Percentiles rank a stretch among this genome's conserved stretches.
Conservation (phyloP, 2,329 filamentous ascomycete species). For the Paracoccidioides brasiliensis region DNA sequence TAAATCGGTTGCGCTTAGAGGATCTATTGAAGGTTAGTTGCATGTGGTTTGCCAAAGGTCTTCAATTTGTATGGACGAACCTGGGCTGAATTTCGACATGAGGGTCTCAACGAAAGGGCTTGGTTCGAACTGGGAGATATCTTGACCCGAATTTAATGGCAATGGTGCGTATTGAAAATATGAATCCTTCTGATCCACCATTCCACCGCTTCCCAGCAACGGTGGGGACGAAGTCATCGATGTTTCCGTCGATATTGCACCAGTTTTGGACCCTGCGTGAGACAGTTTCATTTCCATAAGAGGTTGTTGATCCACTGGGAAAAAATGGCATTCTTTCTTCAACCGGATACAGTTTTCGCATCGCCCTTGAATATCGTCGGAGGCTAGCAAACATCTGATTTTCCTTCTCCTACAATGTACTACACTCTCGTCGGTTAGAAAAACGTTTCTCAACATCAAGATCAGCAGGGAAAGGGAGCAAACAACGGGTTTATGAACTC, state of each 20-base stretch:
- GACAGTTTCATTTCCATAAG: conserved; percentile 35
- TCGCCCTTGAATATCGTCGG: conserved; percentile 58
- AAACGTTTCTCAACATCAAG: not conserved
- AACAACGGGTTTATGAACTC: not conserved
- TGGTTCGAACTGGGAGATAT: conserved; percentile 23
- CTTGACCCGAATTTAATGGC: conserved; percentile 21
- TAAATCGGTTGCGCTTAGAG: conserved; percentile 19
- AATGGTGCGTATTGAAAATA: conserved; percentile 27
- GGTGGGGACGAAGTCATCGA: conserved; percentile 39
- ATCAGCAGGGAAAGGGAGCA: not conserved
- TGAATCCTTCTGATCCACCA: conserved; percentile 23
- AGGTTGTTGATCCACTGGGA: conserved; percentile 68
- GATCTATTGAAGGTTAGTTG: conserved; percentile 16
- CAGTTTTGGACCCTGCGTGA: conserved; percentile 32
- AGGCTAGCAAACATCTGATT: conserved; percentile 73
- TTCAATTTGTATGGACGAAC: conserved; percentile 16
- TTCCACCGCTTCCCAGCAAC: conserved; percentile 19
- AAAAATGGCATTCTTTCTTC: conserved; percentile 90
- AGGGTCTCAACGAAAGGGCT: conserved; percentile 20
- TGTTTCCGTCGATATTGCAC: conserved; percentile 31
- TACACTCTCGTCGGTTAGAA: conserved; percentile 26
- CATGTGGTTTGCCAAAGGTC: not conserved
- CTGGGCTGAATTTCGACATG: conserved; percentile 24
- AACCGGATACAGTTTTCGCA: conserved; percentile 88
- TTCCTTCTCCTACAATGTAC: conserved; percentile 87